Evolutionary conservation across 1,284 basidiomycete species (phyloP), one percentile per base, ranked within the genome.

Genomic region (Marasmius sp.): DNA sequence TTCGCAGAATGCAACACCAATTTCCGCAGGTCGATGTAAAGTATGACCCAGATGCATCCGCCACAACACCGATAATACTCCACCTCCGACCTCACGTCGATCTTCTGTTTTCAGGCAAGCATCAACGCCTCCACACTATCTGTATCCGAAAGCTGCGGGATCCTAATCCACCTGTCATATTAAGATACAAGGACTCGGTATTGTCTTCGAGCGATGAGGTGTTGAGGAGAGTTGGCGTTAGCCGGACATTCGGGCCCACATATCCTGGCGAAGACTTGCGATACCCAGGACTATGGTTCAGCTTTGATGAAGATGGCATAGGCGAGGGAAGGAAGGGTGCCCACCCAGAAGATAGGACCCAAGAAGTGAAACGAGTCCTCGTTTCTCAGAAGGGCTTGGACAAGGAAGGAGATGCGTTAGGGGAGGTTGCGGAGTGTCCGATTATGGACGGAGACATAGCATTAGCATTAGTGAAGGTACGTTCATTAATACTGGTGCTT

Each of bases 1-100:
- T 96, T 6, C 82, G 88, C 48, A 73, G 79, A 41, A 76, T 85
- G 27, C 86, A 85, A 57, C 83, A 89, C 67, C 73, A 81, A 55
- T 94, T 92, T 65, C 93, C 92, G 45, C 89, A 92, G 68, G 84
- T 94, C 50, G 91, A 94, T 65, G 78, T 95, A 67, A 92, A 93
- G 72, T 95, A 89, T 72, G 92, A 95, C 71, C 82, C 86, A 10
- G 89, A 92, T 66, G 76, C 85, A 53, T 81, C 86, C n/a, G 82
- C 88, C 5, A 85, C 81, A 3, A 89, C 91, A 1, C 91, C 92
- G 2, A 80, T 94, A 12, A 84, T 94, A 61, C 77, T 95, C 0
- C 90, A 93, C 68, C 75, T 94, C 33, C 86, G 88, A 36, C 91
- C 91, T 0, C 86, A 93, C 67, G 77, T 95, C 51, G 89, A 92